Base-by-base conservation (phyloP, 129 eudicot genomes). In the Pseudognaphalium luteoalbum region DNA sequence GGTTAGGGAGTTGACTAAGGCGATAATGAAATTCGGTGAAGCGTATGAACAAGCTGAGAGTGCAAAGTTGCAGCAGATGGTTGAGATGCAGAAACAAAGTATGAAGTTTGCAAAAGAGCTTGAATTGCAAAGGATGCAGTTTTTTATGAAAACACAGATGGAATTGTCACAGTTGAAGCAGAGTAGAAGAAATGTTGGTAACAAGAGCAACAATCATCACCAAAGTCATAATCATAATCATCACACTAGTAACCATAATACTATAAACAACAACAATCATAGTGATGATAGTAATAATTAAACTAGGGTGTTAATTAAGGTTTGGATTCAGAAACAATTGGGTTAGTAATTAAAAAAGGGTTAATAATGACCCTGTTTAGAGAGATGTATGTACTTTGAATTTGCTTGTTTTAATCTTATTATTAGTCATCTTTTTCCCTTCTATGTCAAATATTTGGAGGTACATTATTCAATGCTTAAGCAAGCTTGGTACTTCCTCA, bases 71-170 rank as follows among this genome's bases (percentile, higher is more conserved):
- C 89, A 88, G 74, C 96, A 90, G 66, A 61, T 88, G 82, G 87
- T 88, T 83, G 93, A 90, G 81, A 85, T 90, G 92, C 92, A 90
- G 87, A 90, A 90, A 78, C 96, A 84, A 78, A 85, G 91, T 75
- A 87, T 87, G 94, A 86, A 89, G 79, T 93, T 93, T 68, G 83
- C 90, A 0, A 92, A 85, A 78, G 96, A 88, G 68, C 69, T 87
- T 68, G 97, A 85, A 77, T 59, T 85, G 85, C 96, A 86, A 78
- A 86, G 91, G 66, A 87, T 87, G 94, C 87, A 92, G 88, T 88
- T 86, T 62, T 86, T 93, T 66, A 90, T 86, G 90, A 88, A 89
- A 76, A 89, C 91, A 10, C 96, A 89, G 41, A 58, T 92, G 74
- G 96, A 92, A 86, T 71, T 93, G 33, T 90, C 98, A 6, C 95